Evolutionary conservation across 345 rosid genomes (phyloP), one percentile per base, ranked within the genome.

Genomic region (Populus deltoides): DNA sequence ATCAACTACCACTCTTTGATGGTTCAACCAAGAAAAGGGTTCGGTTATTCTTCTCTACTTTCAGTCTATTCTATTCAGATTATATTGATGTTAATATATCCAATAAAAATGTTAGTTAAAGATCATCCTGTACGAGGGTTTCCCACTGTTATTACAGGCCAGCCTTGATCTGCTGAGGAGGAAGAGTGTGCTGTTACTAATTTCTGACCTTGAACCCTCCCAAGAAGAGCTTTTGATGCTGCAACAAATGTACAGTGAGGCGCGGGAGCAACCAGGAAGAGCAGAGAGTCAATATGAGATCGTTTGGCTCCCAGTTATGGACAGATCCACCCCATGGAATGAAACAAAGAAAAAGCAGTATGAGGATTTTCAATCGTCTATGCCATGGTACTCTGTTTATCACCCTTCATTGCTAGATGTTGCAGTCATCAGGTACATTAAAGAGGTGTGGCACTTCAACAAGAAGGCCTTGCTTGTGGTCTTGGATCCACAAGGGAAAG

Each of bases 401-500:
- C 89, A 90, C 76, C 97, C 97, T 33, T 74, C 85, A 36, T 53
- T 81, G 83, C 72, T 93, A 22, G 90, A 89, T 36, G 77, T 75
- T 45, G 84, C 90, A 6, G 91, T 85, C 10, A 71, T 90, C 62
- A 87, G 63, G 85, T 88, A 87, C 86, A 79, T 90, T 74, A 89
- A 79, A 80, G 85, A 93, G 71, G 81, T 79, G 49, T 94, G 97
- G 98, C 87, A 81, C 17, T 92, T 92, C 66, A 80, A 82, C 84
- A 87, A 87, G 79, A 89, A 84, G 73, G 89, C 97, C n/a, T 80
- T 93, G 39, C 81, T 90, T 25, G 92, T 94, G 66, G 98, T 88
- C 36, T 83, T 94, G 80, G 95, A 93, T 71, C 90, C 93, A 1
- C 93, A 92, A 77, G 98, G 97, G n/a, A 87, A 80, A 70, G 91